Base-by-base conservation (phyloP, 257 asterid species). In the Capsicum pubescens region DNA sequence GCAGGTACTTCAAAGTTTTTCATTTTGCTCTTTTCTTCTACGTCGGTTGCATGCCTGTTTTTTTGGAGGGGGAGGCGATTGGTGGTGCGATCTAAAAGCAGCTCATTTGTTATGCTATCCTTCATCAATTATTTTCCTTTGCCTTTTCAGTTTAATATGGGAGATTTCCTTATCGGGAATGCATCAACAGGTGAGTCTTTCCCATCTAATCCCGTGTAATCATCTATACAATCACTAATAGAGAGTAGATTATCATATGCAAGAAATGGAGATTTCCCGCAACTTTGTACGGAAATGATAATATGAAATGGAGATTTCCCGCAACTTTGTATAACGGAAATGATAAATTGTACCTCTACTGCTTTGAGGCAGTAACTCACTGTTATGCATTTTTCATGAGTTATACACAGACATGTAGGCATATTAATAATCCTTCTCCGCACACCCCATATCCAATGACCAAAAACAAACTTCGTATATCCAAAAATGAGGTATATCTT, bases 81-180 rank as follows among this genome's bases (percentile, higher is more conserved):
- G 81, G 48, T 14, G 64, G 64, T 77, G 81, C 8, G n/a, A 64
- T 9, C 35, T 9, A 11, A 78, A 42, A 70, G 57, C 59, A 26
- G 19, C 70, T 63, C 19, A 46, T 35, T 78, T 9, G 11, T 32
- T 50, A 52, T 57, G 8, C 17, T 15, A 3, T 78, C 32, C 12
- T 55, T 79, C 35, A 36, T 83, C 10, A 39, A 79, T 16, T 36
- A 60, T 56, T 76, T 77, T n/a, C 71, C 83, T 66, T 59, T 69
- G 32, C 80, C 70, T 72, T 35, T 44, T 72, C 94, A 95, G 97
- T 88, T 95, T 82, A 87, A 93, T 7, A 90, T 95, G 93, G 97
- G 92, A 7, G 98, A 92, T 86, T 90, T 94, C 83, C 92, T 90
- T 81, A 80, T 95, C 10, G 99, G 99, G 32, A 89, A 93, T 91